Evolutionary conservation across 768 basidiomycete genomes (phyloP).

Genomic region (Tylopilus vinaceipallidus): DNA sequence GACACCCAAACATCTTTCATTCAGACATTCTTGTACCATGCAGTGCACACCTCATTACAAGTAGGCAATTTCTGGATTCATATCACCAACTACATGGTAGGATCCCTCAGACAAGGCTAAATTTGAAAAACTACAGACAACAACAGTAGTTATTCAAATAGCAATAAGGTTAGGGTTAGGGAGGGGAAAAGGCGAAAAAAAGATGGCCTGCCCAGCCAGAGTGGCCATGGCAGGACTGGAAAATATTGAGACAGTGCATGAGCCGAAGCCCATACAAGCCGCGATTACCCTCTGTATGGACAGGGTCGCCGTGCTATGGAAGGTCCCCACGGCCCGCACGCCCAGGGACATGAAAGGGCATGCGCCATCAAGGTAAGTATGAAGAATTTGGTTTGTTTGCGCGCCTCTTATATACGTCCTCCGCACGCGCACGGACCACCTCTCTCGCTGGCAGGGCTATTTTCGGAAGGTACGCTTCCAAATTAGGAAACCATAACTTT

Average conservation of each 20-base stretch:
- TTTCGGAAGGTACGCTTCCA: no score
- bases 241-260: conserved; percentile 83
- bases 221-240: conserved; percentile 64
- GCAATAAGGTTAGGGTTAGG: conserved; percentile 42
- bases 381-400: conserved; percentile 28
- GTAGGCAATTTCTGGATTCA: no score
- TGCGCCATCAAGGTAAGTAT: conserved; percentile 69
- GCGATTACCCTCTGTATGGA: conserved; percentile 43
- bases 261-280: conserved; percentile 61
- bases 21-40: no score
- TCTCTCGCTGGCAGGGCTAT: no score
- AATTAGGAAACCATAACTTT: no score
- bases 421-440: conserved; percentile 25
- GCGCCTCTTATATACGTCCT: conserved; percentile 30
- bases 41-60: no score
- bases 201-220: conserved; percentile 38
- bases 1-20: no score
- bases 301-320: conserved; percentile 57
- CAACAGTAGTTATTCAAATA: no score
- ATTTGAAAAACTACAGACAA: no score
- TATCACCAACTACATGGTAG: not conserved
- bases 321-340: conserved; percentile 53
- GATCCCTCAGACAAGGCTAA: not conserved
- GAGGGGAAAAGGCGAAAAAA: conserved; percentile 19
- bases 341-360: conserved; percentile 52